A percentile compares a stretch with the other conserved stretches of the same genome.
These are phyloP conservation scores for Scutellaria barbata DNA, from an alignment of 257 asterid species.

Conservation along the genomic window DNA sequence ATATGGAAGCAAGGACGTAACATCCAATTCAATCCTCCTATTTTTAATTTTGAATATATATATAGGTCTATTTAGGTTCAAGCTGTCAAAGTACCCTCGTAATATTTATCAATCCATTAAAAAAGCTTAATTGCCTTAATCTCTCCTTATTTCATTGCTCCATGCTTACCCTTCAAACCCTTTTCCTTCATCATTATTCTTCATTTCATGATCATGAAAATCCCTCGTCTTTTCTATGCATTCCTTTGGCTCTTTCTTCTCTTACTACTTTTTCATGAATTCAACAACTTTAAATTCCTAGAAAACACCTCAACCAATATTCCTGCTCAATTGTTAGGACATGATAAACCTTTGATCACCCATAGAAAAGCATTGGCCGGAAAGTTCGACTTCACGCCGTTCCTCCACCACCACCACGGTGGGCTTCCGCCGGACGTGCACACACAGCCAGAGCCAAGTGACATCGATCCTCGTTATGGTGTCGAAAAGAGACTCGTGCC, in stretches of 20 bases:
- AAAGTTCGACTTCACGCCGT: constrained; percentile 62
- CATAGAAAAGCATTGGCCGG: constrained; percentile 49
- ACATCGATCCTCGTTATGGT: constrained; percentile 68
- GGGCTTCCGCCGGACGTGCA: constrained; percentile 30
- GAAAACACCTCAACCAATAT: constrained; percentile 4
- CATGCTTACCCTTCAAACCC: constrained; percentile 71
- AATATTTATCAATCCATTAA: constrained; percentile 39
- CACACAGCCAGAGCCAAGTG: constrained; percentile 28
- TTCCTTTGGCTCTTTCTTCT: constrained; percentile 43
- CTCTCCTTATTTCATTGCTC: constrained; percentile 58
- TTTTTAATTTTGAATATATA: background rate
- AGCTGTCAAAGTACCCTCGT: constrained; percentile 39
- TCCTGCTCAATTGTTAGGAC: constrained; percentile 2
- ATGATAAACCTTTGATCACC: constrained; percentile 25
- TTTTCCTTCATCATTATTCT: constrained; percentile 40
- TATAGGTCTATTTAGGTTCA: constrained; percentile 30
- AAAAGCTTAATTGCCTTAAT: constrained; percentile 14
- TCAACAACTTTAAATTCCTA: constrained; percentile 39
- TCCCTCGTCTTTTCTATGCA: constrained; percentile 39
- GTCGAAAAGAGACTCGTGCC: constrained; percentile 83
- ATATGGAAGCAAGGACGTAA: constrained; percentile 40
- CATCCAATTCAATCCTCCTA: constrained; percentile 21
- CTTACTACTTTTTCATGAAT: constrained; percentile 41
- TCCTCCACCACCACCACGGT: constrained; percentile 41
- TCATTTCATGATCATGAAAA: constrained; percentile 46